Evolutionary conservation across 805 yeast genomes (phyloP), one percentile per base, ranked within the genome.

Genomic region (Yamadazyma insecticola): DNA sequence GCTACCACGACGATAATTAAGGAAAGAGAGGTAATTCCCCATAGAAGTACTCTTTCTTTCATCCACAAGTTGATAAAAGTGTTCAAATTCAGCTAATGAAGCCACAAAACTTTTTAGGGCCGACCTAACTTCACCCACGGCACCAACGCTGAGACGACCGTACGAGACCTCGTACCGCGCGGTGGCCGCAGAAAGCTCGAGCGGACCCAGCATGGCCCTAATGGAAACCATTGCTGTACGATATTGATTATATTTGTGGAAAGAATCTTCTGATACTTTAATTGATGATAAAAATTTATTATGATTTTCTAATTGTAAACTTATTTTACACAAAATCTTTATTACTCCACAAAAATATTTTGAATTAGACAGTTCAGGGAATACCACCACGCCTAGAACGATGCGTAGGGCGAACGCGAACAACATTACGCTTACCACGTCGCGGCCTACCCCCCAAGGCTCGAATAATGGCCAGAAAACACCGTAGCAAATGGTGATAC

Each of bases 291-390:
- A 42, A 27, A 55, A 53, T 18, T 45, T 22, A 5, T 43, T 26
- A 27, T 59, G 52, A 16, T 47, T 47, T 9, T 36, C 34, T n/a
- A 40, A 36, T 3, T 48, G 40, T 3, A 28, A 34, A 15, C 34
- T 29, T 7, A 53, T 32, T 2, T 33, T 35, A 18, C 33, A 33
- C 24, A 54, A 36, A 3, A 41, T 34, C 6, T 33, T 40, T 2
- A 33, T 24, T n/a, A 41, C 29, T 7, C 48, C 53, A n/a, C 34
- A 33, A 24, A 48, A 44, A 32, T 44, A 52, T 13, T 36, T 38
- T 28, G 13, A 44, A 27, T 40, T 47, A 5, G 64, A 41, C 3
- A 63, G 53, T 12, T 42, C 40, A 2, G 66, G 66, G 36, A 48
- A 57, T 3, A 58, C 36, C 7, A 57, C 16, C 2, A 44, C 22